Base-by-base conservation (phyloP, 2,329 filamentous ascomycete genomes). In the Trichoderma hamatum region DNA sequence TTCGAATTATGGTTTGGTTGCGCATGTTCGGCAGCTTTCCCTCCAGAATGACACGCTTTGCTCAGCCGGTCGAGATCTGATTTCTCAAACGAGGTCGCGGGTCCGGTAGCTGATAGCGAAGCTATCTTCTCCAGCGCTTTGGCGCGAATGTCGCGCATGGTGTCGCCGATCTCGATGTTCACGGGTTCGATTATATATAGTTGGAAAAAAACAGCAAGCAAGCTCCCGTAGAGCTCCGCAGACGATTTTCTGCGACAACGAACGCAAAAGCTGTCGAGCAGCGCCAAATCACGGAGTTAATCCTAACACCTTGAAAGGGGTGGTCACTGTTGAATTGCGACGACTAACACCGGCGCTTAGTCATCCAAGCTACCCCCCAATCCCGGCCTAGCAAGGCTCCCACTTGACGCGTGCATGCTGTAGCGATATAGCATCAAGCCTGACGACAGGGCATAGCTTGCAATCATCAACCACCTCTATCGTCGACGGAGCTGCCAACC, bases 121-220 rank as follows among this genome's bases (percentile, higher is more conserved):
- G 89, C 89, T 72, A 91, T 89, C 80, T 88, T 90, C 79, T 90
- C 83, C 68, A 91, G 82, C 72, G 89, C 89, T 76, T 84, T 84
- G 72, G 85, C 86, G 76, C 89, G 87, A 71, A 90, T 85, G 74
- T 87, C 83, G 76, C 84, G 83, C 72, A 83, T 80, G 80, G 87
- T 87, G 70, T 66, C 78, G 19, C 11, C 39, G 34, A 51, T 59
- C 39, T 34, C 39, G 19, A 36, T 14, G 7, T 1, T 28, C 3
- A 24, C 34, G n/a, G 26, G 14, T 56, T 9, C 10, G 34, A 5
- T 26, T 26, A 32, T 21, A 24, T 49, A 54, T 36, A n/a, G 11
- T 21, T 46, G 36, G 16, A 6, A 19, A 19, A n/a, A n/a, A 24
- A 46, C 30, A 39, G n/a, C 49, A 46, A 14, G 5, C 14, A 26